phyloP scores from a whole-genome alignment of 2,329 filamentous ascomycete species.

The Beauveria sp. region DNA sequence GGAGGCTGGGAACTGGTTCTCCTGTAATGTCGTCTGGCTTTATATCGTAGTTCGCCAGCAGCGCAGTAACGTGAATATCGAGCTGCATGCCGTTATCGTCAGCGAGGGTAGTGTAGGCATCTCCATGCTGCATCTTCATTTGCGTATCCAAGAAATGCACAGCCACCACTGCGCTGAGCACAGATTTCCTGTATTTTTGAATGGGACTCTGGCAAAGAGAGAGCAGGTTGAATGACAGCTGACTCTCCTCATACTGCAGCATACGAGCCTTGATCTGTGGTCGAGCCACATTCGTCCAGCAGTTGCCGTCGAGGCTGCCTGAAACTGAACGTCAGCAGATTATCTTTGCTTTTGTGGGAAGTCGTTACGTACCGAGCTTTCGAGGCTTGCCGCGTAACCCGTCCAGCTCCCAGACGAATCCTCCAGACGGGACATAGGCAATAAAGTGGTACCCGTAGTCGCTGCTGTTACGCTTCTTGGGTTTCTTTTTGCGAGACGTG shows the following conservation, averaged over 20 bases:
- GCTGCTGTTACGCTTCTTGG: conserved; percentile 34
- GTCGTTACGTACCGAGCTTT: conserved; percentile 22
- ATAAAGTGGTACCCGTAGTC: conserved; percentile 80
- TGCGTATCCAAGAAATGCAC: conserved; percentile 31
- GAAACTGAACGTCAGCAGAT: conserved; percentile 10
- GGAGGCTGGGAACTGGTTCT: not conserved
- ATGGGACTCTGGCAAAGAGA: conserved; percentile 65
- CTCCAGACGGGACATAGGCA: conserved; percentile 73
- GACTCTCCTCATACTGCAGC: conserved; percentile 54
- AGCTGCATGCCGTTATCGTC: not conserved
- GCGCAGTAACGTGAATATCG: not conserved
- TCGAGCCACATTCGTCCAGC: conserved; percentile 62
- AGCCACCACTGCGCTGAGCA: conserved; percentile 35
- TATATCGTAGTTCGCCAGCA: not conserved
- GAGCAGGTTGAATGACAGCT: conserved; percentile 70
- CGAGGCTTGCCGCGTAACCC: conserved; percentile 66
- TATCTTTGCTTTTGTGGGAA: not conserved
- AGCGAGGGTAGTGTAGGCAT: not conserved
- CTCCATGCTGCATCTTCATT: conserved; percentile 13
- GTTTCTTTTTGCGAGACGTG: conserved; percentile 27
- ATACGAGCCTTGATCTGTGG: conserved; percentile 62
- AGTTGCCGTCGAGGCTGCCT: conserved; percentile 18
- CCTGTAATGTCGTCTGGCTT: not conserved
- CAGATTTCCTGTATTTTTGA: conserved; percentile 36
- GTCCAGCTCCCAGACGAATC: conserved; percentile 80